A percentile compares a stretch with the other conserved stretches of the same genome.
phyloP scores from a whole-genome alignment of 2,329 filamentous ascomycete species.

The Colletotrichum incanum region DNA sequence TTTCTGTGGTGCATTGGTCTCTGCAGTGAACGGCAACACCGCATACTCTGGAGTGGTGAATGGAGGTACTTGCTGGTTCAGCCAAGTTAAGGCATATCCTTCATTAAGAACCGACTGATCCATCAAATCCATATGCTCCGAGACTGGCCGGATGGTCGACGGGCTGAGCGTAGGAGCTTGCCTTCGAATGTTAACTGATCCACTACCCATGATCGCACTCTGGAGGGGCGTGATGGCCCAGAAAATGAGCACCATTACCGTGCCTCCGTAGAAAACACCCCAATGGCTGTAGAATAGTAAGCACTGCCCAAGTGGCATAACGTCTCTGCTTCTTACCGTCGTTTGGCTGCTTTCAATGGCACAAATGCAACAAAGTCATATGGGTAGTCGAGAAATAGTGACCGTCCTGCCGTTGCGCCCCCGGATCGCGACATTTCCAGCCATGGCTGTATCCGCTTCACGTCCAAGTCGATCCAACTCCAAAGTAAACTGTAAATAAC shows the following conservation, averaged over 20 bases:
- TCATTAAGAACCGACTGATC: slow-evolving; percentile 59
- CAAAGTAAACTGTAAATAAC: slow-evolving; percentile 71
- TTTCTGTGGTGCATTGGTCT: neutral
- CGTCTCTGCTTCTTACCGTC: slow-evolving; percentile 53
- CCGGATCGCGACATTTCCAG: slow-evolving; percentile 66
- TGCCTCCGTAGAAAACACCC: slow-evolving; percentile 65
- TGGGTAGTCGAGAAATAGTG: slow-evolving; percentile 69
- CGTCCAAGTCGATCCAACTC: slow-evolving; percentile 73
- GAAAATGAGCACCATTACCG: slow-evolving; percentile 65
- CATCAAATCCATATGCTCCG: slow-evolving; percentile 47
- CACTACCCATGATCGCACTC: slow-evolving; percentile 66
- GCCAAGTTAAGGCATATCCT: slow-evolving; percentile 62
- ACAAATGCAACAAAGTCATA: slow-evolving; percentile 54
- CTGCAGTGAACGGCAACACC: slow-evolving; percentile 58
- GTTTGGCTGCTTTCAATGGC: slow-evolving; percentile 50
- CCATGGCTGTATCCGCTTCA: slow-evolving; percentile 73
- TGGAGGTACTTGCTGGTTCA: slow-evolving; percentile 59
- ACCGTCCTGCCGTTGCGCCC: slow-evolving; percentile 62
- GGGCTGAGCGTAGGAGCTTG: neutral
- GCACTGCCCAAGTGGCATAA: neutral
- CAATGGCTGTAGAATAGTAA: slow-evolving; percentile 63
- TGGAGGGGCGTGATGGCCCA: slow-evolving; percentile 71
- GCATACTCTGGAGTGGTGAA: slow-evolving; percentile 62
- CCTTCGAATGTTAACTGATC: slow-evolving; percentile 48
- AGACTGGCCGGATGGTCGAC: slow-evolving; percentile 37